phyloP scores from a whole-genome alignment of 73 alveolate species.

The Uronychia setigera region DNA sequence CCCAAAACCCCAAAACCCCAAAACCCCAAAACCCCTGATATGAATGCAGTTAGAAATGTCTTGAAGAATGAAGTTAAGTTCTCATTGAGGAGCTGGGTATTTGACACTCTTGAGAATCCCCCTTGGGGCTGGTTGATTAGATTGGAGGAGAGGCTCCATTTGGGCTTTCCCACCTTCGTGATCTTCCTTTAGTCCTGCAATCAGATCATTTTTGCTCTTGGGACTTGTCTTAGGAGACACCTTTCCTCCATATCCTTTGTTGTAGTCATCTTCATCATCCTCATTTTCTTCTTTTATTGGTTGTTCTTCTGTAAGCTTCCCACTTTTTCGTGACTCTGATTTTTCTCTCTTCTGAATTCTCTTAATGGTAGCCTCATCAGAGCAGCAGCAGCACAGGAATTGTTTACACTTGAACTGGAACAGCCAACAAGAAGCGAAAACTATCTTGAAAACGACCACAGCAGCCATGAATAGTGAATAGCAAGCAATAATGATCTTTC shows the following conservation, averaged over 20 bases:
- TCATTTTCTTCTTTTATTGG: background rate
- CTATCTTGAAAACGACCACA: background rate
- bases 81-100: no score
- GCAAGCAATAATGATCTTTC: background rate
- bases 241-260: background rate
- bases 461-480: background rate
- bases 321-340: background rate
- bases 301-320: background rate
- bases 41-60: no score
- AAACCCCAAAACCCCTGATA: no score
- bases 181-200: no score
- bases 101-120: background rate
- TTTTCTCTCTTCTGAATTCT: background rate
- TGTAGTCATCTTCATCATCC: background rate
- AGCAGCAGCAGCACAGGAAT: background rate
- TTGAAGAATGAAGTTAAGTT: no score
- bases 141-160: background rate
- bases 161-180: background rate
- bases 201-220: no score
- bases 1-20: no score
- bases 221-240: background rate
- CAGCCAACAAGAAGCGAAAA: background rate
- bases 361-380: background rate
- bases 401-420: background rate
- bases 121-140: background rate